Percentiles rank a stretch among this genome's conserved stretches.
phyloP scores from a whole-genome alignment of 345 rosid species.

The Garcia nutans region DNA sequence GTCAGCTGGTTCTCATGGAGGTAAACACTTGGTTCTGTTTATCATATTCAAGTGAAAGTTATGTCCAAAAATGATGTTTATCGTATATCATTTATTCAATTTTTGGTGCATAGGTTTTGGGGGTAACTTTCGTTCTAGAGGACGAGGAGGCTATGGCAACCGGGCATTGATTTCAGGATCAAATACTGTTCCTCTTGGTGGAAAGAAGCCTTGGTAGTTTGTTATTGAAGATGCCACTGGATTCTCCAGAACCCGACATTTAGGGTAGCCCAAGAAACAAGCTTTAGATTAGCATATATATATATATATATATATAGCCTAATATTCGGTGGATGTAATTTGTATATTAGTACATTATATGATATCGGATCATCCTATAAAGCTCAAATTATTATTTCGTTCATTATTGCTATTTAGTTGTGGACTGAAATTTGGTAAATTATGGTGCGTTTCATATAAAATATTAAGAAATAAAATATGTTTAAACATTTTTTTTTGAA shows the following conservation, averaged over 20 bases:
- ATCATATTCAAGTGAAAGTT: neutral
- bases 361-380: neutral
- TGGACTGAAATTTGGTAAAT: too few relatives aligned
- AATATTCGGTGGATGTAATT: too few relatives aligned
- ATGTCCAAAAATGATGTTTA: neutral
- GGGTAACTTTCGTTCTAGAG: constrained; percentile 70
- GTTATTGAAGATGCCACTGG: neutral
- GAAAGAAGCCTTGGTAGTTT: constrained; percentile 54
- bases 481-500: too few relatives aligned
- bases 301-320: too few relatives aligned
- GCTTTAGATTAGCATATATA: too few relatives aligned
- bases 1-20: constrained; percentile 51
- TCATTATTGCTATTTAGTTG: too few relatives aligned
- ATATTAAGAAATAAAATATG: too few relatives aligned
- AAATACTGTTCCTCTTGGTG: constrained; percentile 69
- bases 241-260: neutral
- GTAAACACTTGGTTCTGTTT: constrained; percentile 32
- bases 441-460: too few relatives aligned
- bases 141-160: constrained; percentile 71
- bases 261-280: neutral
- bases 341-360: neutral
- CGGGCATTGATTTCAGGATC: constrained; percentile 68
- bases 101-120: constrained; percentile 46
- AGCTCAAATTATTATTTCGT: too few relatives aligned
- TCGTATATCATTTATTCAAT: neutral